These are phyloP conservation scores for Saccharomyces hybrid DNA, from an alignment of 1,139 yeast species.

Conservation along the genomic window DNA sequence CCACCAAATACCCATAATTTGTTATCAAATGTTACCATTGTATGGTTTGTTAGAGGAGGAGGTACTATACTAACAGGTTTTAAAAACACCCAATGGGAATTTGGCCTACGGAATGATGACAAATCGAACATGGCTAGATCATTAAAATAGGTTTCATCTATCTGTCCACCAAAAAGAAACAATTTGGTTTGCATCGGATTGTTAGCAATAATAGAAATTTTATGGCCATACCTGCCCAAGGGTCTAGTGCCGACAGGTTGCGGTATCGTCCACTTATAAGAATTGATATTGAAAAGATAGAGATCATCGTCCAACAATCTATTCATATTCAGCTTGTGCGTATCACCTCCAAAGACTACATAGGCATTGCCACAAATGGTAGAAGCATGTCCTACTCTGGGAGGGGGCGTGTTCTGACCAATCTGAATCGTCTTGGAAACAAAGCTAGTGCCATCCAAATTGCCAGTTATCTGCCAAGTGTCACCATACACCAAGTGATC, in stretches of 20 bases:
- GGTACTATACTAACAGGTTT: conserved; percentile 50
- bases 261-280: conserved; percentile 86
- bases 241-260: conserved; percentile 78
- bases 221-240: conserved; percentile 89
- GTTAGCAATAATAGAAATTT: conserved; percentile 53
- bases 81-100: conserved; percentile 72
- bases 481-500: conserved; percentile 89
- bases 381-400: conserved; percentile 93
- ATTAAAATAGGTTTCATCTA: conserved; percentile 78
- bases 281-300: conserved; percentile 82
- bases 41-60: conserved; percentile 90
- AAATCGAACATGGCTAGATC: conserved; percentile 83
- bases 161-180: conserved; percentile 90
- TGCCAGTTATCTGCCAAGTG: conserved; percentile 66
- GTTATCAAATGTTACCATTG: conserved; percentile 74
- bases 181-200: conserved; percentile 63
- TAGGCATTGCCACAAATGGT: conserved; percentile 92
- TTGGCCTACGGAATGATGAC: conserved; percentile 76
- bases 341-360: conserved; percentile 94
- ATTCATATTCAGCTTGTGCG: conserved; percentile 69
- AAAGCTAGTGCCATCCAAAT: conserved; percentile 36
- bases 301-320: conserved; percentile 82
- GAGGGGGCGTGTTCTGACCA: conserved; percentile 74
- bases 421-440: conserved; percentile 61
- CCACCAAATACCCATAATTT: conserved; percentile 92